phyloP scores from a whole-genome alignment of 2,329 filamentous ascomycete genomes.

The Pestalotiopsis sp. region DNA sequence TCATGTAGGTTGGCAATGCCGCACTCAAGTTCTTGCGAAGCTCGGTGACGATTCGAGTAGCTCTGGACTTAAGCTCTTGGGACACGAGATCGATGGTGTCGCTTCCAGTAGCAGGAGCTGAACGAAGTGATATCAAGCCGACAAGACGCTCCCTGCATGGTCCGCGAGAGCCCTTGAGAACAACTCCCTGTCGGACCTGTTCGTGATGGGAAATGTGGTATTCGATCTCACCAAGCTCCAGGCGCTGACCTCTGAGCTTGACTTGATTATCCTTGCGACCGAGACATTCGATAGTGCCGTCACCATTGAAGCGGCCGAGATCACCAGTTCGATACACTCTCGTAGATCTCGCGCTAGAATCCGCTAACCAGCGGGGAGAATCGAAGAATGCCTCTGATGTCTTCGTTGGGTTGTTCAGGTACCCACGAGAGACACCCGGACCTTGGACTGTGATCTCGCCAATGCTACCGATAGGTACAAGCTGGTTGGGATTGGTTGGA shows the following conservation, averaged over 20 bases:
- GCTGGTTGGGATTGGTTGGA: not conserved
- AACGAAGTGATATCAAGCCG: not conserved
- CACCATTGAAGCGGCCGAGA: conserved; percentile 11
- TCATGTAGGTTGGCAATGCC: conserved; percentile 10
- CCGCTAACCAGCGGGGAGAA: not conserved
- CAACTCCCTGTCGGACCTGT: not conserved
- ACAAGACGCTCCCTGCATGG: conserved; percentile 7
- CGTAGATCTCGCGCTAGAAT: not conserved
- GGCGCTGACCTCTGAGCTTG: conserved; percentile 11
- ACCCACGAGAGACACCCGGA: conserved; percentile 4
- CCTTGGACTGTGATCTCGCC: conserved; percentile 9
- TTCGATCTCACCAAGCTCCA: conserved; percentile 14
- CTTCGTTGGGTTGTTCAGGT: conserved; percentile 1
- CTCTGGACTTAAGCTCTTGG: not conserved
- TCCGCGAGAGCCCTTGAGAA: conserved; percentile 7
- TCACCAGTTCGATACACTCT: conserved; percentile 12
- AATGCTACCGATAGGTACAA: conserved; percentile 9
- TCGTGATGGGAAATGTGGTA: conserved; percentile 9
- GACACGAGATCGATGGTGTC: not conserved
- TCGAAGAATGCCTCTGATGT: conserved; percentile 8
- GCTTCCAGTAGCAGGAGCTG: not conserved
- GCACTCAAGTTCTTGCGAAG: conserved; percentile 2
- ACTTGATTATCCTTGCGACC: conserved; percentile 13
- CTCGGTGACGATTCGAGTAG: not conserved
- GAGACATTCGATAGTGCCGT: conserved; percentile 9